A percentile compares a stretch with the other conserved stretches of the same genome.
Conservation (phyloP, 2,329 filamentous ascomycete species). For the Tolypocladium endophyticum region DNA sequence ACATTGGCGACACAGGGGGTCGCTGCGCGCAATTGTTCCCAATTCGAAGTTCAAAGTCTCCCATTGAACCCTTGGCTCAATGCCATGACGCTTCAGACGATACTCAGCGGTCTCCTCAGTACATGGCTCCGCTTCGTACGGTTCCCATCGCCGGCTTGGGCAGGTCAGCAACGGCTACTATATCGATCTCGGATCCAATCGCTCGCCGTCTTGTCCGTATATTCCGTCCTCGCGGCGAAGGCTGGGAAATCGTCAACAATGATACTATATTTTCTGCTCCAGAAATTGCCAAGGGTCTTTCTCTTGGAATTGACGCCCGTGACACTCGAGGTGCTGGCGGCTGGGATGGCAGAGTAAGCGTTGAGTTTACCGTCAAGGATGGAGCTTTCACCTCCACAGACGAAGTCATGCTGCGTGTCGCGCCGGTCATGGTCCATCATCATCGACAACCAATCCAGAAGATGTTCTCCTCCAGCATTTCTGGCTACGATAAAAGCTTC, state of each 20-base stretch:
- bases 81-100: slow-evolving; percentile 26
- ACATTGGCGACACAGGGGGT: slow-evolving; percentile 19
- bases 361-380: slow-evolving; percentile 18
- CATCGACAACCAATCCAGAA: slow-evolving; percentile 18
- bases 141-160: slow-evolving; percentile 13
- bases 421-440: slow-evolving; percentile 25
- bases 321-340: slow-evolving; percentile 9
- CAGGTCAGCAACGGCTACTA: slow-evolving; percentile 6
- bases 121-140: slow-evolving; percentile 20
- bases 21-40: slow-evolving; percentile 14
- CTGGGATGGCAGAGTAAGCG: slow-evolving; percentile 17
- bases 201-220: slow-evolving; percentile 14
- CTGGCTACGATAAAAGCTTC: not conserved
- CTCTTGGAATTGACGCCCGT: slow-evolving; percentile 23
- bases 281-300: slow-evolving; percentile 16
- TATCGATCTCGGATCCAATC: slow-evolving; percentile 5
- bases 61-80: not conserved
- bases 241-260: slow-evolving; percentile 15
- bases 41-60: not conserved
- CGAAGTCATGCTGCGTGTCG: slow-evolving; percentile 20
- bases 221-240: slow-evolving; percentile 9
- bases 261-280: slow-evolving; percentile 17
- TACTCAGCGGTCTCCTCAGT: slow-evolving; percentile 15
- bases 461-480: slow-evolving; percentile 12
- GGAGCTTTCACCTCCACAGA: slow-evolving; percentile 9